Percentiles rank a stretch among this genome's conserved stretches.
Evolutionary conservation across 2,329 filamentous ascomycete genomes (phyloP).

Genomic region (Zasmidium citrigriseum): DNA sequence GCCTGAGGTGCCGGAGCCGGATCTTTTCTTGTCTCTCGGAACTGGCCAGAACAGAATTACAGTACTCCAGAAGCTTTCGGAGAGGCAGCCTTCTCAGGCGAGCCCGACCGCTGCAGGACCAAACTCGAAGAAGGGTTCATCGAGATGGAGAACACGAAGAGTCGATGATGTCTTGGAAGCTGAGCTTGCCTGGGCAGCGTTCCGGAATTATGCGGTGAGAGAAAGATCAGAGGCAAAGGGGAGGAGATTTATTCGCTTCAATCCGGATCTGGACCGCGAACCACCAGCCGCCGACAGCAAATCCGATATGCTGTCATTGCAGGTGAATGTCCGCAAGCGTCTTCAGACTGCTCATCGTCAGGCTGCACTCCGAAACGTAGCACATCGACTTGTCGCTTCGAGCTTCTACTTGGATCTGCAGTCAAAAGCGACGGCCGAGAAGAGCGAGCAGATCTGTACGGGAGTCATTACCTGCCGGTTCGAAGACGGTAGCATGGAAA

Average conservation of each 20-base stretch:
- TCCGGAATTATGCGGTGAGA: slow-evolving; percentile 31
- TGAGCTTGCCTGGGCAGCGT: slow-evolving; percentile 38
- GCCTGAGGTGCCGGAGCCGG: slow-evolving; percentile 35
- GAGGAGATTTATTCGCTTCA: slow-evolving; percentile 38
- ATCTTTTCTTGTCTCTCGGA: slow-evolving; percentile 38
- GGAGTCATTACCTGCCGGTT: slow-evolving; percentile 37
- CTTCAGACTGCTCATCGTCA: slow-evolving; percentile 31
- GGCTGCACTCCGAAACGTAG: slow-evolving; percentile 34
- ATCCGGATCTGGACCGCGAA: slow-evolving; percentile 34
- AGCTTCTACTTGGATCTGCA: slow-evolving; percentile 41
- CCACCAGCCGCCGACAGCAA: slow-evolving; percentile 39
- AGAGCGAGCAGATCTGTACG: slow-evolving; percentile 33
- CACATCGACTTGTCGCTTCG: slow-evolving; percentile 38
- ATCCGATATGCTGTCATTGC: slow-evolving; percentile 34
- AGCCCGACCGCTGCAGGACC: slow-evolving; percentile 15
- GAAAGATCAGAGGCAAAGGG: slow-evolving; percentile 27
- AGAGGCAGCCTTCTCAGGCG: slow-evolving; percentile 10
- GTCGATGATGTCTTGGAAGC: slow-evolving; percentile 39
- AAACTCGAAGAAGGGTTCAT: slow-evolving; percentile 15
- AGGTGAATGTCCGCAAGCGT: slow-evolving; percentile 34
- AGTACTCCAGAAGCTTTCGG: slow-evolving; percentile 31
- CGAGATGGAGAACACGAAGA: slow-evolving; percentile 25
- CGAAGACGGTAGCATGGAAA: slow-evolving; percentile 35
- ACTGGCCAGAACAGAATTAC: slow-evolving; percentile 36
- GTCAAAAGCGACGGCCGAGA: slow-evolving; percentile 33